Base-by-base conservation (phyloP, 257 asterid species). In the Verbascum thapsus region DNA sequence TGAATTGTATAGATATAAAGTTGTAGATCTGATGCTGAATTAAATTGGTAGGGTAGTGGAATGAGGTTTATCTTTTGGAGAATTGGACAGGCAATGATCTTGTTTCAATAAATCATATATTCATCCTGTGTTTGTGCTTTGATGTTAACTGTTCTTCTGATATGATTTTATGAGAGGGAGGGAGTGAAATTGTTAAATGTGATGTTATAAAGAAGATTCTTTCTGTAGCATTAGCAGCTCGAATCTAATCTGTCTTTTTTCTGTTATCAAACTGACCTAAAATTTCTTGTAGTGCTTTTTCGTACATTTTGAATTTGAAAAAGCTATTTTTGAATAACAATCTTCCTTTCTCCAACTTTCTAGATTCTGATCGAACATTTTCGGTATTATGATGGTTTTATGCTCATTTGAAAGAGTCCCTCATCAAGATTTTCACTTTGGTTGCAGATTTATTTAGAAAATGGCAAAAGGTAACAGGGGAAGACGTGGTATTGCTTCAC, bases 391-490 rank as follows among this genome's bases (percentile, higher is more conserved):
- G 53, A 44, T 47, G 67, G 35, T 35, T 23, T 19, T 17, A 20
- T 48, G 7, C 61, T 49, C 23, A 53, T 12, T 39, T 44, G 45
- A 66, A 48, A 22, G 26, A 26, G 38, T 60, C 43, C 16, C 34
- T 63, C 57, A 17, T 9, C 9, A 13, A 56, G 39, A 15, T 39
- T 62, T 64, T 35, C 18, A 5, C 22, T 35, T 40, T 43, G 34
- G 5, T 43, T 68, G 68, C 83, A 75, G 80, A 57, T 72, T 68
- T 51, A 32, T 64, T 10, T 16, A 69, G 76, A 57, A 63, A 63
- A 94, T 94, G 99, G 98, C 95, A 39, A 94, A 94, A 80, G 90
- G 94, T 58, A 64, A 87, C 60, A 82, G 94, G 71, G 99, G 94
- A 49, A 83, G 99, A 47, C 95, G 90, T 10, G 72, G 95, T 71